Percentiles rank a stretch among this genome's conserved stretches.
These are phyloP conservation scores for Cryphonectria carpinicola DNA, from an alignment of 2,329 filamentous ascomycete species.

Conservation along the genomic window DNA sequence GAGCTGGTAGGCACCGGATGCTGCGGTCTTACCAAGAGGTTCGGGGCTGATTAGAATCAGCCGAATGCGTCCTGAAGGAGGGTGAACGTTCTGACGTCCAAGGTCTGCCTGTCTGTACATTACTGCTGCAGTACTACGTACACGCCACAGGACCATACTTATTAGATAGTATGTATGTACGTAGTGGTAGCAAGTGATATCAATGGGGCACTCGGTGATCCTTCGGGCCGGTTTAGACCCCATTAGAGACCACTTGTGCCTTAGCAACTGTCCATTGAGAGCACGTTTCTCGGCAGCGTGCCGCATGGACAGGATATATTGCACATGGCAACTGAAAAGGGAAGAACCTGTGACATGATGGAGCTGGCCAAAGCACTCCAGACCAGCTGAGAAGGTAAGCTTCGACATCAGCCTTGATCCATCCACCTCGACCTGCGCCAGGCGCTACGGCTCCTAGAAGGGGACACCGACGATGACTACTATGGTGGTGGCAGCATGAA, in stretches of 20 bases:
- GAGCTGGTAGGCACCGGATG: neutral
- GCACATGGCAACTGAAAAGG: neutral
- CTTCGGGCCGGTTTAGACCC: neutral
- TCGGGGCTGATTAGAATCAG: neutral
- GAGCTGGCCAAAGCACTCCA: neutral
- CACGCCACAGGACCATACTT: neutral
- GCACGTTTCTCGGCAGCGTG: constrained; percentile 9
- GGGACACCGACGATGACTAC: neutral
- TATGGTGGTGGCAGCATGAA: neutral
- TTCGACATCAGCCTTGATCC: neutral
- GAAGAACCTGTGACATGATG: neutral
- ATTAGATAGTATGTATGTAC: neutral
- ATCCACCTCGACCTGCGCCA: neutral
- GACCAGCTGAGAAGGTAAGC: neutral
- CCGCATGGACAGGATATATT: constrained; percentile 3
- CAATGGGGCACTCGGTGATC: neutral
- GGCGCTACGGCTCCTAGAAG: neutral
- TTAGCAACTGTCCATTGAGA: constrained; percentile 14
- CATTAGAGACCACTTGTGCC: neutral
- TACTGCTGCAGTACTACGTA: too few relatives aligned
- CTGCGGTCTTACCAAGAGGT: neutral
- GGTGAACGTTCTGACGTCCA: neutral
- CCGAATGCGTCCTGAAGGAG: neutral
- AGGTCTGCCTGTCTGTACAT: too few relatives aligned
- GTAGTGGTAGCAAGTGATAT: neutral